phyloP scores from a whole-genome alignment of 371 early-diverging fungal species.

The Capniomyces stellatus region DNA sequence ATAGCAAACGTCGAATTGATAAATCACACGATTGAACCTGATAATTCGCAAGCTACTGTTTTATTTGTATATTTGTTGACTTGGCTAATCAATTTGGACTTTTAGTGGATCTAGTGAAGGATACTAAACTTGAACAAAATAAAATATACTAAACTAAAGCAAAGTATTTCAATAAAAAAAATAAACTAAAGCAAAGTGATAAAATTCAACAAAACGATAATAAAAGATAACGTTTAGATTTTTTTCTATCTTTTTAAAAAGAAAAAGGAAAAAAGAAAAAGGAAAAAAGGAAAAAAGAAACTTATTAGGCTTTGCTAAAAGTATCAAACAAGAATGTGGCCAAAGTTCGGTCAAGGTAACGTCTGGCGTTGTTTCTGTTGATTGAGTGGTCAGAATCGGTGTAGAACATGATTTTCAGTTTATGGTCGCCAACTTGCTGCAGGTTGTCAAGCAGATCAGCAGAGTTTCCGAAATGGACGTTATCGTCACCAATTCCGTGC shows the following conservation, averaged over 20 bases:
- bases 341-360: conserved; percentile 32
- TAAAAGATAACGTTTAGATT: neutral
- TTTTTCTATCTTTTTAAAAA: conserved; percentile 4
- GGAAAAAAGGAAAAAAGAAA: conserved; percentile 1
- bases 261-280: neutral
- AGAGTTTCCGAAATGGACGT: conserved; percentile 83
- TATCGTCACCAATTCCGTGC: conserved; percentile 89
- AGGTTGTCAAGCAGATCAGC: conserved; percentile 54
- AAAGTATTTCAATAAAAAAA: neutral
- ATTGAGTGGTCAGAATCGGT: conserved; percentile 90
- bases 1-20: no score
- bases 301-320: conserved; percentile 9
- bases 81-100: no score
- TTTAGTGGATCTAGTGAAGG: no score
- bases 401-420: conserved; percentile 63
- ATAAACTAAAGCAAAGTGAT: neutral
- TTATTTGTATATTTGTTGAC: no score
- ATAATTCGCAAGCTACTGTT: no score
- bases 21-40: no score
- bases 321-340: conserved; percentile 24
- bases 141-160: no score
- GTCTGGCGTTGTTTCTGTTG: conserved; percentile 39
- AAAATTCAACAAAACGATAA: conserved; percentile 1
- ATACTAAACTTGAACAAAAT: no score
- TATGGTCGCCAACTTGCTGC: conserved; percentile 47